Percentiles rank a stretch among this genome's conserved stretches.
phyloP scores from a whole-genome alignment of 495 filamentous ascomycete genomes.

The Aspergillus incahuasiensis region DNA sequence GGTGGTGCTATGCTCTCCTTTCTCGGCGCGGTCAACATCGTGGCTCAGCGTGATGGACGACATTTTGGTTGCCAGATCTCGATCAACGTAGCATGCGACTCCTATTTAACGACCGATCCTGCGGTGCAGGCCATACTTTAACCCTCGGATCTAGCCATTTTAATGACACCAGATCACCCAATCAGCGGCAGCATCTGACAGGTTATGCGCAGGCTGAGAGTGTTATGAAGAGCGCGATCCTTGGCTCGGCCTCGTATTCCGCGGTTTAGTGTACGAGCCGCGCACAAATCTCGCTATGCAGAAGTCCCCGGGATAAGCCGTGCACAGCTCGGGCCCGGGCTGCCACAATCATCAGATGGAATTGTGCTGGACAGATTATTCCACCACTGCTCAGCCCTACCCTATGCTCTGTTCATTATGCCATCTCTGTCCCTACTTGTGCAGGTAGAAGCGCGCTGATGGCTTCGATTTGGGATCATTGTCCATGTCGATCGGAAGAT shows the following conservation, averaged over 20 bases:
- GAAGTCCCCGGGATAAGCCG: neutral
- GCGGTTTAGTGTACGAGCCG: neutral
- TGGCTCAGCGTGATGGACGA: neutral
- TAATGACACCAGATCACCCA: neutral
- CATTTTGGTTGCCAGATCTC: neutral
- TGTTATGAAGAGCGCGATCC: neutral
- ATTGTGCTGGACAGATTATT: too few species aligned
- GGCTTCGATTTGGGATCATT: too few species aligned
- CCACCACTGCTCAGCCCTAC: too few species aligned
- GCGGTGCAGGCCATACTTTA: neutral
- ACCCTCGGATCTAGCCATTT: neutral
- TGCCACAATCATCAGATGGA: too few species aligned
- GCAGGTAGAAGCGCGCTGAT: too few species aligned
- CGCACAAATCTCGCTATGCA: neutral
- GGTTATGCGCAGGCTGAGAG: neutral
- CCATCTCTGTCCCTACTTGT: too few species aligned
- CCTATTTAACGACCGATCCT: neutral
- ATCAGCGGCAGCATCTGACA: neutral
- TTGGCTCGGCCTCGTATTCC: neutral
- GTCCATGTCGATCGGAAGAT: too few species aligned
- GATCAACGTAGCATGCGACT: neutral
- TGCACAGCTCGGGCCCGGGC: neutral
- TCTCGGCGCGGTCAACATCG: conserved; percentile 5
- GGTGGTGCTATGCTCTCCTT: neutral
- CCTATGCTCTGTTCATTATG: too few species aligned